Conservation (phyloP, 2,329 filamentous ascomycete genomes). For the Colletotrichum sp. region DNA sequence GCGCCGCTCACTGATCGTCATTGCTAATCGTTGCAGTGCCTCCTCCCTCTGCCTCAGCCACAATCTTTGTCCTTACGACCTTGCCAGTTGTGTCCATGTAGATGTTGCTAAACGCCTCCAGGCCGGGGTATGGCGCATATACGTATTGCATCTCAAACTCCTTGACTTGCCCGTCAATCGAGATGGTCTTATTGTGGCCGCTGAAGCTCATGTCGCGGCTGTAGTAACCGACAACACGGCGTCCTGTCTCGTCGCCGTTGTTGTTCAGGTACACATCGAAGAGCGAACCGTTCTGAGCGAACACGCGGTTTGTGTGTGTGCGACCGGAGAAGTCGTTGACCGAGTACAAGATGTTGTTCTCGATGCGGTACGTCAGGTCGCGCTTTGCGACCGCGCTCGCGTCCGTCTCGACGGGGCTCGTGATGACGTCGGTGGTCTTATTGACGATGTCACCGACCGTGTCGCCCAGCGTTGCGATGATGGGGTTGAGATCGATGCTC, state of each 20-base stretch:
- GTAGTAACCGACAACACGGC: conserved; percentile 53
- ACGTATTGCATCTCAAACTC: conserved; percentile 57
- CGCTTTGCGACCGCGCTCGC: conserved; percentile 21
- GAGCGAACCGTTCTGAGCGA: conserved; percentile 59
- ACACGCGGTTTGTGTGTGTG: conserved; percentile 59
- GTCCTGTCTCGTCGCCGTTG: conserved; percentile 47
- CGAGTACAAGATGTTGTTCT: conserved; percentile 63
- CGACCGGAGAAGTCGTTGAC: conserved; percentile 63
- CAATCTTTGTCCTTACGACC: conserved; percentile 54
- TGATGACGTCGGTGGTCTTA: conserved; percentile 18
- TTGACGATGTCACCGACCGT: conserved; percentile 53
- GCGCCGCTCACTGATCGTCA: conserved; percentile 24
- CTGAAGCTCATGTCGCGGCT: conserved; percentile 57
- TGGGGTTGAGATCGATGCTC: conserved; percentile 64
- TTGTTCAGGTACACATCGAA: conserved; percentile 60
- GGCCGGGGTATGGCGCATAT: conserved; percentile 54
- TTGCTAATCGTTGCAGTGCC: conserved; percentile 55
- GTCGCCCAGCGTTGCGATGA: conserved; percentile 59
- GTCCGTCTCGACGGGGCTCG: conserved; percentile 12
- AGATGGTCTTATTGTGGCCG: conserved; percentile 52
- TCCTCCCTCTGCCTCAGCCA: conserved; percentile 57
- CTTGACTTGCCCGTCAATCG: conserved; percentile 43
- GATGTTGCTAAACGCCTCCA: conserved; percentile 50
- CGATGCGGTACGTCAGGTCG: conserved; percentile 47
- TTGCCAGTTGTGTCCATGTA: conserved; percentile 49